Conservation (phyloP, 768 basidiomycete genomes). For the Pleurotus giganteus region DNA sequence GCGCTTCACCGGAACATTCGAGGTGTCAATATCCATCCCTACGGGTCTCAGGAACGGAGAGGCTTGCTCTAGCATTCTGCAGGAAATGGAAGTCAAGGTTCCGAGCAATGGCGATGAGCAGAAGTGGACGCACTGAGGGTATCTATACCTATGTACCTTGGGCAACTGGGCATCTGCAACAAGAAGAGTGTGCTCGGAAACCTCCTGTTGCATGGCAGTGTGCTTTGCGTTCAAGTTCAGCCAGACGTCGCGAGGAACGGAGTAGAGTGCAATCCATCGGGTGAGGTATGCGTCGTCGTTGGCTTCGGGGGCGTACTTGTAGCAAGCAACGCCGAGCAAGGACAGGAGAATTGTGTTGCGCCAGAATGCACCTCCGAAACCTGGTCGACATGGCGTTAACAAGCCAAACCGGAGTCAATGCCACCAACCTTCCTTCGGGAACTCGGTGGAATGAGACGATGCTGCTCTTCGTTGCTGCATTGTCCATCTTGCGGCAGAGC, state of each 20-base stretch:
- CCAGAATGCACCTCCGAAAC: constrained; percentile 68
- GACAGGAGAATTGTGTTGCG: constrained; percentile 54
- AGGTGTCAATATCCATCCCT: constrained; percentile 35
- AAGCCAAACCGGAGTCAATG: background rate
- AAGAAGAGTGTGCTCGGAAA: constrained; percentile 40
- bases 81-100: constrained; percentile 12
- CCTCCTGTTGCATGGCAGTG: constrained; percentile 41
- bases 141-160: constrained; percentile 61
- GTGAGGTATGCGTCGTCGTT: constrained; percentile 63
- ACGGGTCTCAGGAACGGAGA: constrained; percentile 64
- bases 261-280: constrained; percentile 61
- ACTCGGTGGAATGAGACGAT: constrained; percentile 42
- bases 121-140: constrained; percentile 65
- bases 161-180: constrained; percentile 43
- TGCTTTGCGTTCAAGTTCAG: constrained; percentile 55
- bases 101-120: constrained; percentile 1
- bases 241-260: constrained; percentile 54
- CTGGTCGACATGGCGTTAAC: constrained; percentile 29
- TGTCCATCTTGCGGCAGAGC: constrained; percentile 17
- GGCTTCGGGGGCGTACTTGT: constrained; percentile 68
- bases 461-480: constrained; percentile 41
- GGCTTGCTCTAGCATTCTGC: constrained; percentile 53
- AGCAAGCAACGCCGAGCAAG: constrained; percentile 48
- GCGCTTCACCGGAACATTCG: background rate
- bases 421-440: constrained; percentile 60